phyloP scores from a whole-genome alignment of 106 monocot species.

The Platanthera guangdongensis region DNA sequence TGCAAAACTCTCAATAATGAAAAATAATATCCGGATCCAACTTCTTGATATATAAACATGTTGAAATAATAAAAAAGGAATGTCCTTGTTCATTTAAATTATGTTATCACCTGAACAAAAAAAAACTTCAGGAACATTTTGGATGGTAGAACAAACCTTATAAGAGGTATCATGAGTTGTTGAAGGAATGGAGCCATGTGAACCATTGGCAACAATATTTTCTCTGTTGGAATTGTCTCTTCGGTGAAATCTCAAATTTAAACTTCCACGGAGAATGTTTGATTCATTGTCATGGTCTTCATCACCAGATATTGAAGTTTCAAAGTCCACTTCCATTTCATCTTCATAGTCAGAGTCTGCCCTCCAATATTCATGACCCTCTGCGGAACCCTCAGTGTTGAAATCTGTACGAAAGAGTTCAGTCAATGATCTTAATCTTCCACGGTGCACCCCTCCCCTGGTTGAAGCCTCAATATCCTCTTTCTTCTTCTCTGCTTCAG shows the following conservation, averaged over 20 bases:
- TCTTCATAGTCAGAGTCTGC: constrained; percentile 86
- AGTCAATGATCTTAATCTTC: constrained; percentile 43
- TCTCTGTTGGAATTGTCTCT: constrained; percentile 37
- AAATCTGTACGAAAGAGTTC: constrained; percentile 51
- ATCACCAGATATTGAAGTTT: constrained; percentile 76
- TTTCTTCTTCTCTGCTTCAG: constrained; percentile 49
- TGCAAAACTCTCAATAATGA: neutral
- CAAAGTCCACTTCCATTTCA: constrained; percentile 95
- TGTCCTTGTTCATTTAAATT: neutral
- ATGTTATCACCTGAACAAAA: neutral
- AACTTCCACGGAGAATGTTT: constrained; percentile 63
- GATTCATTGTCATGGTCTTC: constrained; percentile 57
- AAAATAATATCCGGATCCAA: neutral
- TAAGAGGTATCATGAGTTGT: constrained; percentile 22
- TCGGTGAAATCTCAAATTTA: constrained; percentile 65
- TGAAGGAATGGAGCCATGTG: constrained; percentile 31
- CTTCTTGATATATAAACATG: neutral
- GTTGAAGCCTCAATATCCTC: constrained; percentile 43
- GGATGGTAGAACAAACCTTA: constrained; percentile 39
- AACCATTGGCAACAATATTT: constrained; percentile 32
- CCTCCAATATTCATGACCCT: constrained; percentile 39
- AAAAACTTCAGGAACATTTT: neutral
- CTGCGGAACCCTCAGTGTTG: constrained; percentile 30
- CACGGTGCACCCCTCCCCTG: constrained; percentile 20
- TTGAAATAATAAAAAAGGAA: neutral